phyloP scores from a whole-genome alignment of 2,329 filamentous ascomycete species.

The Colletotrichum scovillei region DNA sequence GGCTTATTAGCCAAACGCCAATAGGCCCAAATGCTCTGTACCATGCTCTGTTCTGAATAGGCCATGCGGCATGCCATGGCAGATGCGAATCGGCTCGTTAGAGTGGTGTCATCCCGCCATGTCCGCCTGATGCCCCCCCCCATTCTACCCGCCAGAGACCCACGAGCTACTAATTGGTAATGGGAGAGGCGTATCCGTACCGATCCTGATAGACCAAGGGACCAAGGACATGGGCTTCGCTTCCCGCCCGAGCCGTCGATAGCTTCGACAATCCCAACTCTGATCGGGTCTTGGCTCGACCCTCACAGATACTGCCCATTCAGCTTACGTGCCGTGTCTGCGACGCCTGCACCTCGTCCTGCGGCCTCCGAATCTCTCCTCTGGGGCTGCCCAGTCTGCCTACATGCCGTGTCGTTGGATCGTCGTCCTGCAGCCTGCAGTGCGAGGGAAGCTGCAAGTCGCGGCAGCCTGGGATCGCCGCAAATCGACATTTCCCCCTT shows the following conservation, averaged over 20 bases:
- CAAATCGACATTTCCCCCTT: neutral
- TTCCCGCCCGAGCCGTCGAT: slow-evolving; percentile 1
- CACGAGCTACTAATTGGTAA: neutral
- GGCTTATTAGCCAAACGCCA: neutral
- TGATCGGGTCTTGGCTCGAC: neutral
- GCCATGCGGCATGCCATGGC: neutral
- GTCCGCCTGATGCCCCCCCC: neutral
- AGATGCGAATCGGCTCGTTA: neutral
- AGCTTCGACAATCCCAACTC: neutral
- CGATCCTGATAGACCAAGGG: neutral
- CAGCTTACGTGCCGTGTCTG: neutral
- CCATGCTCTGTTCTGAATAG: neutral
- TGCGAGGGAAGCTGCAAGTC: slow-evolving; percentile 2
- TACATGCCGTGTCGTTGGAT: neutral
- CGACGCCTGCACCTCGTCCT: neutral
- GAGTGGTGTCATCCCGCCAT: slow-evolving; percentile 4
- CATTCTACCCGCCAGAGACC: neutral
- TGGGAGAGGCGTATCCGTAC: neutral
- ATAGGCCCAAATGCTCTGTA: neutral
- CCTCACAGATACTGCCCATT: neutral
- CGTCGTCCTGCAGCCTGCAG: slow-evolving; percentile 4
- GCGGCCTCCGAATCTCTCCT: neutral
- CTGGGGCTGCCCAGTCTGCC: neutral
- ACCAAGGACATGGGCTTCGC: neutral
- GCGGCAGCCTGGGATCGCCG: neutral